Evolutionary conservation across 2,329 filamentous ascomycete species (phyloP), one percentile per base, ranked within the genome.

Genomic region (Byssoonygena ceratinophila): DNA sequence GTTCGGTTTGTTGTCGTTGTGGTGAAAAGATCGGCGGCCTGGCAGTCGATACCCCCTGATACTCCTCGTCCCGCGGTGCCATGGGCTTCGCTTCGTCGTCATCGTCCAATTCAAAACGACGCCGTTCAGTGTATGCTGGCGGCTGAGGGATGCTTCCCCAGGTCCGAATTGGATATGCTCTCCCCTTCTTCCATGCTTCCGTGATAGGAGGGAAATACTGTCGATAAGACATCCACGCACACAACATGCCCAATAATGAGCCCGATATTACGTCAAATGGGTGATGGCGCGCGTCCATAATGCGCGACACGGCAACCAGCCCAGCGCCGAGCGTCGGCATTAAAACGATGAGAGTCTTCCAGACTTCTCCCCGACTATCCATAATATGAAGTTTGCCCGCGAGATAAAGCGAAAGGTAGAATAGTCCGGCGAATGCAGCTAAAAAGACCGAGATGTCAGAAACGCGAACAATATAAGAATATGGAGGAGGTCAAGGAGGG

Each of bases 251-350:
- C 1, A 81, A 65, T 8, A 75, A 57, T 1, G 74, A 76, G 7
- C 78, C 78, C 11, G 73, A 74, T 37, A 81, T 70, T 27, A 81
- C 78, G 57, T 81, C 78, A 61, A 81, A 81, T 0, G 78, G 77
- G 58, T 81, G 78, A 54, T 81, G 78, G 14, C 78, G 72, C 20
- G 77, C 77, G 58, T 81, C 78, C 78, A 81, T 81, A 53, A 81
- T 81, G 41, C 78, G 74, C 12, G 74, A 75, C 34, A 76, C 74
- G 4, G 78, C 76, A 50, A 81, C 71, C 39, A 81, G 69, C 9
- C 72, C 70, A 16, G 78, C 78, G 20, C 69, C 76, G 14, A 81
- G 68, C 8, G 72, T 69, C 1, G 78, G 78, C 3, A 76, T 65
- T 55, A 79, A 66, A 36, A 79, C 72, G 20, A 81, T 61, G 52